These are phyloP conservation scores for Catenaria anguillulae DNA, from an alignment of 371 early-diverging fungal genomes.

Conservation along the genomic window DNA sequence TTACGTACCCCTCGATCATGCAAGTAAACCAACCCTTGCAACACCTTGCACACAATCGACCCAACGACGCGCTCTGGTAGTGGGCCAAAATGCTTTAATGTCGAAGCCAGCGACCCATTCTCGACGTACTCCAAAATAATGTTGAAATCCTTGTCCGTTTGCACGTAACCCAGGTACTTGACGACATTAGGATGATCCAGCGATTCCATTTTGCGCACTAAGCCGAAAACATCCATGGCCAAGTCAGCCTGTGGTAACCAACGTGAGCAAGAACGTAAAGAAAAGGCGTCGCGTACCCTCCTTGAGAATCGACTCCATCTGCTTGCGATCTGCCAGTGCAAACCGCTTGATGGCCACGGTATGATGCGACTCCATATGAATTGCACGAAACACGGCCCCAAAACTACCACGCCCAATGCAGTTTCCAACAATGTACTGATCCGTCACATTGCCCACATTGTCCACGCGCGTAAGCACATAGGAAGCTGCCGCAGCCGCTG, in stretches of 20 bases:
- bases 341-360: conserved; percentile 23
- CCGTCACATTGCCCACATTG: not conserved
- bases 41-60: conserved; percentile 15
- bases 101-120: conserved; percentile 58
- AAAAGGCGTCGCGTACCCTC: too few species aligned
- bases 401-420: conserved; percentile 24
- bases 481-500: too few species aligned
- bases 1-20: conserved; percentile 19
- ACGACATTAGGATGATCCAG: conserved; percentile 25
- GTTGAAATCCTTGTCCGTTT: conserved; percentile 44
- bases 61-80: conserved; percentile 47
- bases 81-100: conserved; percentile 49
- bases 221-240: not conserved
- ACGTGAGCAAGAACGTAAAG: conserved; percentile 18
- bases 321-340: conserved; percentile 11
- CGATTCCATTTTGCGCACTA: conserved; percentile 20
- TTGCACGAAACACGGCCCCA: conserved; percentile 20
- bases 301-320: not conserved
- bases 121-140: conserved; percentile 86
- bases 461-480: not conserved
- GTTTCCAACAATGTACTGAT: conserved; percentile 13
- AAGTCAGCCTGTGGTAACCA: too few species aligned
- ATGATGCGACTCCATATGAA: conserved; percentile 9
- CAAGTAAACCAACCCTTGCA: conserved; percentile 21
- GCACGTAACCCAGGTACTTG: conserved; percentile 36